These are phyloP conservation scores for Uronychia binucleata DNA, from an alignment of 73 alveolate genomes.

Conservation along the genomic window DNA sequence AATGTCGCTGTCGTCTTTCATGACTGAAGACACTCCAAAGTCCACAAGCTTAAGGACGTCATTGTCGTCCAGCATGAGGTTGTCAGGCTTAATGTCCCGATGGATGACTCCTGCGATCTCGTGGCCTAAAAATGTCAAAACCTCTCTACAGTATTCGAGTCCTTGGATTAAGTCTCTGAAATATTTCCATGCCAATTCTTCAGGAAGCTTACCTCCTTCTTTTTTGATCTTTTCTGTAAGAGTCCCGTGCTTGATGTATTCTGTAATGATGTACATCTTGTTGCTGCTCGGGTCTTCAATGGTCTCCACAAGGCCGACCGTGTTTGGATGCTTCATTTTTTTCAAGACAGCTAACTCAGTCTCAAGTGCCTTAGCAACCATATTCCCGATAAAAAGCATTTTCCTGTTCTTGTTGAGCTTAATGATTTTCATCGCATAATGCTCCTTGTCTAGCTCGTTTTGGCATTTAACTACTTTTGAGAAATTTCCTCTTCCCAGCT, in stretches of 20 bases:
- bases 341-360: conserved; percentile 41
- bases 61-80: conserved; percentile 44
- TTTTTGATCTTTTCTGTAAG: conserved; percentile 14
- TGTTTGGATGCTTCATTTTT: conserved; percentile 45
- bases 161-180: conserved; percentile 53
- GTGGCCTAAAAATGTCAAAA: conserved; percentile 9
- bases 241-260: conserved; percentile 37
- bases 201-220: background rate
- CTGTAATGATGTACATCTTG: conserved; percentile 32
- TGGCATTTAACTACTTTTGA: conserved; percentile 4
- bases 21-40: conserved; percentile 52
- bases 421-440: conserved; percentile 34
- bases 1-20: conserved; percentile 30
- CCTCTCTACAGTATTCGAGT: conserved; percentile 31
- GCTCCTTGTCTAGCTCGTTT: conserved; percentile 10
- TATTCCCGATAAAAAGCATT: background rate
- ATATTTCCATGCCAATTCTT: conserved; percentile 34
- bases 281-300: conserved; percentile 41
- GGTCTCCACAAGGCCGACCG: conserved; percentile 37
- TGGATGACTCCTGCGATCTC: conserved; percentile 53
- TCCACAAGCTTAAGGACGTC: conserved; percentile 48
- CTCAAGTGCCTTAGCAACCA: background rate
- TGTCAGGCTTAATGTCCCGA: conserved; percentile 62
- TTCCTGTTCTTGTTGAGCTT: background rate
- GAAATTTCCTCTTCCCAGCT: background rate